Conservation (phyloP, 2,329 filamentous ascomycete genomes). For the Cercospora citrullina region DNA sequence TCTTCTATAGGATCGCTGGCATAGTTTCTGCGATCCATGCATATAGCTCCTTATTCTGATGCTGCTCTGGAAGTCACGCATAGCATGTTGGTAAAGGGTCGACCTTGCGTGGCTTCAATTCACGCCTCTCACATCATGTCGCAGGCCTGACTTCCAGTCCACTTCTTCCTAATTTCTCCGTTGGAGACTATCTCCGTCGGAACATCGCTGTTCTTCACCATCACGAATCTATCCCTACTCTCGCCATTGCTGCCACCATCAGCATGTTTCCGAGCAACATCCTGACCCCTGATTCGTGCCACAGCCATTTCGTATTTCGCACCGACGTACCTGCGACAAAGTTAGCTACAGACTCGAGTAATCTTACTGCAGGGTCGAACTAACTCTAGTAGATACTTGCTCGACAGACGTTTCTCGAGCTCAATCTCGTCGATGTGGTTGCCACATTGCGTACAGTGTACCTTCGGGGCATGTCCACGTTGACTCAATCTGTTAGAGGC, state of each 20-base stretch:
- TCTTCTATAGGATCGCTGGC: neutral
- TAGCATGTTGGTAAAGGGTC: neutral
- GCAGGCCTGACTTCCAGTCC: neutral
- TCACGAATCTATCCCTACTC: neutral
- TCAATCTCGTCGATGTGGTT: neutral
- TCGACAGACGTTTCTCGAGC: neutral
- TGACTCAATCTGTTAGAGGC: neutral
- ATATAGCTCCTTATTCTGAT: too few relatives aligned
- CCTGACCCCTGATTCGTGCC: neutral
- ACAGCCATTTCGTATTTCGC: neutral
- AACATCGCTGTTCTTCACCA: neutral
- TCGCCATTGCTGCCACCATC: neutral
- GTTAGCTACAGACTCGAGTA: neutral
- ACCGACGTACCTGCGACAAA: neutral
- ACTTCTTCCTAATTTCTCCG: neutral
- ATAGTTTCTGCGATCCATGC: too few relatives aligned
- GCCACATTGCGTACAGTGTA: neutral
- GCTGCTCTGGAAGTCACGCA: neutral
- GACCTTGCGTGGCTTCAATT: neutral
- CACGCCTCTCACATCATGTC: neutral
- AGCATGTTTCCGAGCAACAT: neutral
- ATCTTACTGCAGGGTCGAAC: neutral
- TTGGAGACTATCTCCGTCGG: neutral
- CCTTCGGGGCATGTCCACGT: neutral
- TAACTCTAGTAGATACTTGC: neutral